Conservation (phyloP, 2,329 filamentous ascomycete genomes). For the Lasiodiplodia sp. region DNA sequence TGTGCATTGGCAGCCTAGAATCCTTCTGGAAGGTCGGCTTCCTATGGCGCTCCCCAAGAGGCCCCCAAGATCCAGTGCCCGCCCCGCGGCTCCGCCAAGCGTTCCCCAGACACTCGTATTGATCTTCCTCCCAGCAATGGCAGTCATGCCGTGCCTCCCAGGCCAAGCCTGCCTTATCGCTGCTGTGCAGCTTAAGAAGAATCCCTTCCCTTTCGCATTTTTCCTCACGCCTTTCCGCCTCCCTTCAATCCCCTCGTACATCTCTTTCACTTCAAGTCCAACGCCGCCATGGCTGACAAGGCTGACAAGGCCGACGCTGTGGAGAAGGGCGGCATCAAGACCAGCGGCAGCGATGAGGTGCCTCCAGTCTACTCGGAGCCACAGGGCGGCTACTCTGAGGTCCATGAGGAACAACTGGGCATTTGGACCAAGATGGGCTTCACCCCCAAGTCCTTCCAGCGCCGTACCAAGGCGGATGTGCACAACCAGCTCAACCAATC, state of each 20-base stretch:
- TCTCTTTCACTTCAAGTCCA: background rate
- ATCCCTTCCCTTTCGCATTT: constrained; percentile 1
- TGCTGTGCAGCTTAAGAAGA: background rate
- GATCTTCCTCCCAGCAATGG: background rate
- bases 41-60: constrained; percentile 2
- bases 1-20: constrained; percentile 22
- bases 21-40: constrained; percentile 23
- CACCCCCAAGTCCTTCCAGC: constrained; percentile 50
- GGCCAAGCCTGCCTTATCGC: constrained; percentile 14
- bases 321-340: constrained; percentile 25
- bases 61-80: constrained; percentile 10
- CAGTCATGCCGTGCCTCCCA: background rate
- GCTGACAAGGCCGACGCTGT: constrained; percentile 23
- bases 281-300: constrained; percentile 21
- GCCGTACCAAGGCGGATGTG: constrained; percentile 35
- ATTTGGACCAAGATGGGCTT: constrained; percentile 51
- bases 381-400: background rate
- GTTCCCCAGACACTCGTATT: constrained; percentile 23
- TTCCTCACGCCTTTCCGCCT: background rate
- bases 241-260: background rate
- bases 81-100: constrained; percentile 14
- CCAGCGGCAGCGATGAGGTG: constrained; percentile 21
- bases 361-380: background rate
- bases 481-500: constrained; percentile 67
- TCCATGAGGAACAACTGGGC: constrained; percentile 30